These are phyloP conservation scores for Hygrophoropsis aurantiaca DNA, from an alignment of 768 basidiomycete species.

Conservation along the genomic window DNA sequence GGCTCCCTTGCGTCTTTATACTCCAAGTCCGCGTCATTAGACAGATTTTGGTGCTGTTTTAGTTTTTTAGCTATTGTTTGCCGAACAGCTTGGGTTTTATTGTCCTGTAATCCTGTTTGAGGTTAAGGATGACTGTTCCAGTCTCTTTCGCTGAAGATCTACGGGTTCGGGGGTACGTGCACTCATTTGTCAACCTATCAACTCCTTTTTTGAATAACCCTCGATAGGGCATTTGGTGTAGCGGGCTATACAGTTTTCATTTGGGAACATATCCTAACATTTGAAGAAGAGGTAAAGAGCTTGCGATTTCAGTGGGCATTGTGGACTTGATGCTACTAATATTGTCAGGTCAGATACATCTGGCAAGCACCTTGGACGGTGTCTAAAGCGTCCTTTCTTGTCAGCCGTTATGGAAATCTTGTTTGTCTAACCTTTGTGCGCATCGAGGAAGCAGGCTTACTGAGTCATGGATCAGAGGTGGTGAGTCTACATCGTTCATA, in stretches of 20 bases:
- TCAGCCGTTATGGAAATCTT: conserved; percentile 18
- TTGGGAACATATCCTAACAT: conserved; percentile 26
- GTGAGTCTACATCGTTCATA: too few relatives aligned
- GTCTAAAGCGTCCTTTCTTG: conserved; percentile 15
- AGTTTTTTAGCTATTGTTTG: too few relatives aligned
- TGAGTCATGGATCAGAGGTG: background rate
- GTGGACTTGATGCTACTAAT: conserved; percentile 7
- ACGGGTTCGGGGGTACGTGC: conserved; percentile 32
- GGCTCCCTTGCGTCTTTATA: too few relatives aligned
- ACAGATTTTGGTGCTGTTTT: too few relatives aligned
- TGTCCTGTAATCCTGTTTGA: too few relatives aligned
- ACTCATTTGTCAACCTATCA: too few relatives aligned
- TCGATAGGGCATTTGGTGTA: conserved; percentile 4
- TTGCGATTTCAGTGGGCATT: background rate
- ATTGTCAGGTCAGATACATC: conserved; percentile 6
- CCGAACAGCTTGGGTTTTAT: too few relatives aligned
- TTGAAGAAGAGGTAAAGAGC: conserved; percentile 25
- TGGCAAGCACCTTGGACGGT: conserved; percentile 11
- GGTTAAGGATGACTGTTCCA: conserved; percentile 17
- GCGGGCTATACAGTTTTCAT: conserved; percentile 20
- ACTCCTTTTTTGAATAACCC: conserved; percentile 15
- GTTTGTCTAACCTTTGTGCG: conserved; percentile 16
- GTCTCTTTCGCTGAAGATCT: conserved; percentile 41
- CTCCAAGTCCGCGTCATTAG: too few relatives aligned
- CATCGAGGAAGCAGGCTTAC: conserved; percentile 7